These are phyloP conservation scores for Solanum appendiculatum DNA, from an alignment of 257 asterid genomes.

Conservation along the genomic window DNA sequence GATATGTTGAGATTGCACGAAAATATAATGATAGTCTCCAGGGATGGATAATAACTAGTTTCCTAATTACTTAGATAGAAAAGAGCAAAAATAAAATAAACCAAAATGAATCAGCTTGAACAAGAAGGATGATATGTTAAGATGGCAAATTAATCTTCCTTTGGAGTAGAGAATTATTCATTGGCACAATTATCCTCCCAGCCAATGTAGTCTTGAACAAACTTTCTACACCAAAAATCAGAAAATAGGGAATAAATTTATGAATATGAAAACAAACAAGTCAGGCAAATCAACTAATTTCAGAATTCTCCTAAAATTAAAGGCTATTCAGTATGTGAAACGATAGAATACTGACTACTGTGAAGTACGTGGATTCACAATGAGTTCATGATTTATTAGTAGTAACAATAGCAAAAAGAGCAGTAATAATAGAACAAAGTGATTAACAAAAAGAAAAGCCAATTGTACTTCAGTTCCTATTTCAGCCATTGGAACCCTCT, in stretches of 20 bases:
- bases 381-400: background rate
- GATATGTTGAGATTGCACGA: background rate
- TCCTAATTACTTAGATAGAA: background rate
- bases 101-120: background rate
- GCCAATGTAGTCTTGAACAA: background rate
- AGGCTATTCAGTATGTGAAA: background rate
- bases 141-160: background rate
- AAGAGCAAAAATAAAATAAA: too few relatives aligned
- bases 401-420: background rate
- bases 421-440: background rate
- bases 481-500: background rate
- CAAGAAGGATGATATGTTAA: background rate
- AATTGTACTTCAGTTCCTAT: background rate
- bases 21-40: background rate
- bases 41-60: background rate
- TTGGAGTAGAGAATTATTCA: background rate
- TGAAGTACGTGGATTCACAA: background rate
- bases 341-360: background rate
- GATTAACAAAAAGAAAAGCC: background rate
- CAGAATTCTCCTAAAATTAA: background rate
- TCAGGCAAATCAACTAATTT: background rate
- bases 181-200: background rate
- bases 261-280: background rate
- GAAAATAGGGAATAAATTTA: background rate
- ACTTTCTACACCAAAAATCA: background rate